phyloP scores from a whole-genome alignment of 2,329 filamentous ascomycete species.

The Aspergillus cejpii region DNA sequence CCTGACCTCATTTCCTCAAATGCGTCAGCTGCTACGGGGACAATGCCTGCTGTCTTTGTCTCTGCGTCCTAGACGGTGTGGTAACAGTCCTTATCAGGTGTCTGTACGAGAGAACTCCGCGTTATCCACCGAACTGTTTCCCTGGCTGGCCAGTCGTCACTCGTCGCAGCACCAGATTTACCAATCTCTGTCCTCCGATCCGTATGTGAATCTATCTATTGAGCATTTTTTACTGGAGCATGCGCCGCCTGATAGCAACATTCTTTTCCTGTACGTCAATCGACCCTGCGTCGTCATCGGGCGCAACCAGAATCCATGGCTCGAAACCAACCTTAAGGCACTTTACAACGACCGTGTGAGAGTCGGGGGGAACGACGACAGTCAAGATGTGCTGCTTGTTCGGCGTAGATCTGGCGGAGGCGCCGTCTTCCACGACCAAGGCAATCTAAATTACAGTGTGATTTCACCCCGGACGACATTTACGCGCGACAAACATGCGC shows the following conservation, averaged over 20 bases:
- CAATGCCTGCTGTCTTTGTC: constrained; percentile 17
- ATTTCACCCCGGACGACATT: constrained; percentile 72
- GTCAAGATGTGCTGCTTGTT: constrained; percentile 55
- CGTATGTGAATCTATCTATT: constrained; percentile 85
- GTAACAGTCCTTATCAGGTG: background rate
- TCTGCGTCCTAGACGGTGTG: constrained; percentile 9
- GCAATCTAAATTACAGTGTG: constrained; percentile 92
- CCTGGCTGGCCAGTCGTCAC: constrained; percentile 30
- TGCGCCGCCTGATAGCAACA: constrained; percentile 61
- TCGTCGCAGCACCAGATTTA: constrained; percentile 57
- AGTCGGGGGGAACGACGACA: constrained; percentile 12
- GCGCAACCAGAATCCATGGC: constrained; percentile 96
- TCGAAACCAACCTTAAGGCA: constrained; percentile 69
- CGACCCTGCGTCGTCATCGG: constrained; percentile 82
- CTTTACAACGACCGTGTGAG: constrained; percentile 43
- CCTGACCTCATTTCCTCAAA: constrained; percentile 1
- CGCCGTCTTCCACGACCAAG: constrained; percentile 85
- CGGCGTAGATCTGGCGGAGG: constrained; percentile 83
- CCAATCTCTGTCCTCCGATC: constrained; percentile 61
- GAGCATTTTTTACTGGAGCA: constrained; percentile 83
- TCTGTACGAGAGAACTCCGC: constrained; percentile 27
- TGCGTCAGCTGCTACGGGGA: constrained; percentile 5
- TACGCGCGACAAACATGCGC: constrained; percentile 77
- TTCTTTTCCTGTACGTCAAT: constrained; percentile 87
- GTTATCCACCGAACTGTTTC: constrained; percentile 26